phyloP scores from a whole-genome alignment of 345 rosid species.

The thale cress (Arabidopsis thaliana) region TAIR10.1 NC_003071.7:19534501-19535000 shows the following conservation, averaged over 20 bases:
- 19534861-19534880: conserved; percentile 60
- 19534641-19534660: conserved; percentile 37
- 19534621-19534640: conserved; percentile 8
- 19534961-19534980: too few species aligned
- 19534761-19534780: neutral
- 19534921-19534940: neutral
- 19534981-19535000: conserved; percentile 76
- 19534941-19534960: too few species aligned
- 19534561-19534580: conserved; percentile 30
- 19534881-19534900: conserved; percentile 94
- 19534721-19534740: conserved; percentile 20
- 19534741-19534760: neutral
- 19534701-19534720: neutral
- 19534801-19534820: conserved; percentile 63
- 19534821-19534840: conserved; percentile 83
- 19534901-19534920: conserved; percentile 60
- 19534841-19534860: conserved; percentile 90
- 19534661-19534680: conserved; percentile 28
- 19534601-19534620: neutral
- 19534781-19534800: neutral
- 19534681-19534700: neutral
- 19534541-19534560: neutral
- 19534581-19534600: neutral
- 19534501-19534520: neutral
- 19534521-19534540: neutral